A percentile compares a stretch with the other conserved stretches of the same genome.
Evolutionary conservation across 345 rosid species (phyloP).

Genomic region (Brassica carinata): DNA sequence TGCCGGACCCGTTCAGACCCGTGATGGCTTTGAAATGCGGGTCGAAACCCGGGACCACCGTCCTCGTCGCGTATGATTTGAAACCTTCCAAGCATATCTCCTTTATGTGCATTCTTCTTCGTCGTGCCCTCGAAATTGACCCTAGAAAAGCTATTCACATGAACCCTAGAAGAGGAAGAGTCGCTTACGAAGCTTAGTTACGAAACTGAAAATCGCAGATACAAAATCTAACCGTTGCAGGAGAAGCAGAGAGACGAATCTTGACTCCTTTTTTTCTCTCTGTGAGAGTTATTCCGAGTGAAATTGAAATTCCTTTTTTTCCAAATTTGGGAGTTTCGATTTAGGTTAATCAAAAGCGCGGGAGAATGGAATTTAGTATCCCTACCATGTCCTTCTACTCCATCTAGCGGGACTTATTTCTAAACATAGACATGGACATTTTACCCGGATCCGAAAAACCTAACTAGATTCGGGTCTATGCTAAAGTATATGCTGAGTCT

Average conservation of each 20-base stretch:
- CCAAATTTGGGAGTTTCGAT: background rate
- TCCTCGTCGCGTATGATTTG: conserved; percentile 93
- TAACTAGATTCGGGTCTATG: no score
- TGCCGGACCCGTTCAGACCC: conserved; percentile 94
- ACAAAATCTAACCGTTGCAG: conserved; percentile 11
- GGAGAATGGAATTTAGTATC: conserved; percentile 14
- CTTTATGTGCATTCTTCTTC: conserved; percentile 63
- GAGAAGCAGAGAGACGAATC: conserved; percentile 15
- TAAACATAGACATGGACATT: no score
- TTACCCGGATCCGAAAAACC: no score
- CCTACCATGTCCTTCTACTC: background rate
- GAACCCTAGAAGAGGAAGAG: background rate
- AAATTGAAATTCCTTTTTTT: background rate
- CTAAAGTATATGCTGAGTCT: no score
- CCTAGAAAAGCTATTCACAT: conserved; percentile 29
- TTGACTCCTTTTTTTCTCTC: background rate
- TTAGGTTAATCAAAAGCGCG: conserved; percentile 11
- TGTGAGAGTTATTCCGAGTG: background rate
- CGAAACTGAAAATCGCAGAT: background rate
- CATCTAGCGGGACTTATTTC: background rate
- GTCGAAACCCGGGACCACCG: conserved; percentile 89
- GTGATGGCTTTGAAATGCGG: conserved; percentile 95
- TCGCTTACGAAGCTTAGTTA: background rate
- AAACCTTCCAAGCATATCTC: conserved; percentile 94
- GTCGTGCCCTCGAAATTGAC: conserved; percentile 6